Evolutionary conservation across 225 moss, liverwort and hornwort genomes (phyloP), one percentile per base, ranked within the genome.

Genomic region (Rhytidiadelphus loreus): DNA sequence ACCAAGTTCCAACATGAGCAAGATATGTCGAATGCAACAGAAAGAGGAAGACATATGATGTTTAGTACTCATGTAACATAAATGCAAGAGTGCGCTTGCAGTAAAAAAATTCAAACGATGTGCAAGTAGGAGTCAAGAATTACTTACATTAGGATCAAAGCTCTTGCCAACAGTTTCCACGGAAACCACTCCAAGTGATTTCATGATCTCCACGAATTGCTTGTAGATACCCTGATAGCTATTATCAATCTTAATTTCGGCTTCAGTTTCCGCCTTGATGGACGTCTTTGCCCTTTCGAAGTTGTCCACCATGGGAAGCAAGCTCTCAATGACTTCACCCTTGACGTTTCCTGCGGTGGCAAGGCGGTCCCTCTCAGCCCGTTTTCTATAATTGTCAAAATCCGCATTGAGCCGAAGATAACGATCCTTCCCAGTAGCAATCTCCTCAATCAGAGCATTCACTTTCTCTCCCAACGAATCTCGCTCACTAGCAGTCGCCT

Each of bases 171-270:
- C 94, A 52, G 99, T 99, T 88, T 99, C 99, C 28, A 99, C 96
- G 22, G 98, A 95, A 71, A 98, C 93, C 62, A 98, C 98, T 9
- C 99, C 99, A 60, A 99, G 95, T 57, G 95, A 93, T 87, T 96
- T 99, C 99, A 99, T 97, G 62, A 97, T 94, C 92, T 99, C 99
- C 91, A 99, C 99, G 85, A 99, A 97, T 82, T 99, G 99, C 92
- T 99, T 99, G 90, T 99, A 99, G 58, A 99, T 99, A 74, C 98
- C 92, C 92, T 97, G 99, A 61, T 99, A 99, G 88, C 96, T 96
- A 79, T 91, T 96, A 88, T 99, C 99, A 80, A 99, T 97, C 89
- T 97, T 99, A 83, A 95, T 91, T 92, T 99, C 99, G 39, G 84
- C 93, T 66, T 99, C 99, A 11, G 96, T 99, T 91, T 96, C 97